Evolutionary conservation across 768 basidiomycete genomes (phyloP), one percentile per base, ranked within the genome.

Genomic region (Lactarius tabidus): DNA sequence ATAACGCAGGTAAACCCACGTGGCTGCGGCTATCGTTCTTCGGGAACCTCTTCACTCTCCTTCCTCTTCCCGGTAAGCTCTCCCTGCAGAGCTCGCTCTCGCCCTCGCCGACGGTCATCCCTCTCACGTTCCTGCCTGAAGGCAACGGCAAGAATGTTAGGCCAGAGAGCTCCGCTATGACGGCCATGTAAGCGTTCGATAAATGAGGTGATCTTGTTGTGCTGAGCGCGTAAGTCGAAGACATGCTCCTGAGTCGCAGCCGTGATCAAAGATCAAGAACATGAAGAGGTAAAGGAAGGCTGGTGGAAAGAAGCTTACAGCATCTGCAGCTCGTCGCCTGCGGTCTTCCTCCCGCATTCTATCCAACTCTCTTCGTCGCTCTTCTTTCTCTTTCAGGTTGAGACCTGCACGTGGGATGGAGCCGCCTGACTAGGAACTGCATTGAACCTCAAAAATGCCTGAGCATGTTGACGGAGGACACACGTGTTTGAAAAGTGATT

Each of bases 311-410:
- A 23, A 43, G 56, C 70, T 53, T 41, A 70, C 71, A 35, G 56
- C 51, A 55, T 67, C 67, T 28, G 69, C 67, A 18, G 60, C 67
- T n/a, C 73, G 70, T 29, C 67, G 63, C n/a, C 61, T 65, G 36
- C 70, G 64, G 57, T 74, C 73, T 53, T 72, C 73, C 39, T 74
- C 74, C 29, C 73, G 71, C 69, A 72, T 67, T 51, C 65, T 62
- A 62, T 72, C 68, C 38, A 74, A 35, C 64, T 74, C 72, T 51
- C 69, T 70, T 33, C 71, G 62, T 38, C 72, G 67, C 51, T 74
- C 74, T 39, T 72, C 69, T 59, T 72, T 72, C 48, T 69, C 67
- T 60, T 71, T 72, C 45, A 45, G 58, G 57, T 71, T 69, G 29
- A 72, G 61, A 28, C 71, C 71, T 6, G 71, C 69, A 36, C 70